Percentiles rank a stretch among this genome's conserved stretches.
Conservation (phyloP, 2,329 filamentous ascomycete species). For the Paradendryphiella salina region DNA sequence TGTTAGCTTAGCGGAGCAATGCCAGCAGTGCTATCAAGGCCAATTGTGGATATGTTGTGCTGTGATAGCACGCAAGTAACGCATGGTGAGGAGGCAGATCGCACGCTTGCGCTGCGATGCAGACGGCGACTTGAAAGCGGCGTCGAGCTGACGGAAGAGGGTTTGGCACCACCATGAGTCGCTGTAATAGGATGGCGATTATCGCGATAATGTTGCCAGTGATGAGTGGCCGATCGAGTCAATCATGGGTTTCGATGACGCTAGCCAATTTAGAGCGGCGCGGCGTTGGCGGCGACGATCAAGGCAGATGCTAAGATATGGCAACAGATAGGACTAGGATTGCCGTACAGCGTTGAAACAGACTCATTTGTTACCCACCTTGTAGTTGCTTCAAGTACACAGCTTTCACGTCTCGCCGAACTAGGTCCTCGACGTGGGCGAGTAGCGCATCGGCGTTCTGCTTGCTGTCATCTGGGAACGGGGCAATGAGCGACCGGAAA, state of each 20-base stretch:
- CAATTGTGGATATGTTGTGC: constrained; percentile 4
- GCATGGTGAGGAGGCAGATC: constrained; percentile 10
- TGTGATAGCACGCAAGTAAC: constrained; percentile 2
- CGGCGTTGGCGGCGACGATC: constrained; percentile 28
- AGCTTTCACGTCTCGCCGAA: constrained; percentile 72
- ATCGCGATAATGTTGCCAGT: constrained; percentile 28
- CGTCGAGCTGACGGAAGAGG: constrained; percentile 12
- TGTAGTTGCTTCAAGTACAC: constrained; percentile 79
- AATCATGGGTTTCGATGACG: constrained; percentile 18
- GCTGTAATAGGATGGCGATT: constrained; percentile 30
- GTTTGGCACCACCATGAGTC: constrained; percentile 18
- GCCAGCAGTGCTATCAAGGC: constrained; percentile 10
- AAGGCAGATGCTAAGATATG: constrained; percentile 7
- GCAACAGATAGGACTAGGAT: constrained; percentile 4
- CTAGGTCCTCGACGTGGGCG: constrained; percentile 70
- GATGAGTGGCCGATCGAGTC: constrained; percentile 30
- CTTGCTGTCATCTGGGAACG: constrained; percentile 69
- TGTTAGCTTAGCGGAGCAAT: constrained; percentile 27
- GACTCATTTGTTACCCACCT: constrained; percentile 36
- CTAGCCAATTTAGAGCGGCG: constrained; percentile 25
- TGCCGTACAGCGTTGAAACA: constrained; percentile 17
- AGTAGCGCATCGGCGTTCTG: constrained; percentile 62
- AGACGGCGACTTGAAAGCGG: constrained; percentile 6
- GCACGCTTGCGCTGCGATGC: constrained; percentile 6
- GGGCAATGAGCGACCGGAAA: constrained; percentile 69